Evolutionary conservation across 2,329 filamentous ascomycete species (phyloP).

Genomic region (Helicocarpus griseus): DNA sequence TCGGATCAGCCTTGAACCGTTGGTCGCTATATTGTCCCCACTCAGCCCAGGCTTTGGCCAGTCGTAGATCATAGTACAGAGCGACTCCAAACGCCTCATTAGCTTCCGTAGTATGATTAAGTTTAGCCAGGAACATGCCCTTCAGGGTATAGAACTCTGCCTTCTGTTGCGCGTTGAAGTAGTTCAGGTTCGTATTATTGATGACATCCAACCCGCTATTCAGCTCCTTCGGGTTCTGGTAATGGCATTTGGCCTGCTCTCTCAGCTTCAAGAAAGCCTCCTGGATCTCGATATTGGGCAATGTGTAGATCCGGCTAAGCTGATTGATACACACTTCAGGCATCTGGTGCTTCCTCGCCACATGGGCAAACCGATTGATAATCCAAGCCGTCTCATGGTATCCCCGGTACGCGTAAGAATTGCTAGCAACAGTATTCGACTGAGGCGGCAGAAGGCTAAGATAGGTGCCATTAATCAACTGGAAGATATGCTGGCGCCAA

Average conservation of each 20-base stretch:
- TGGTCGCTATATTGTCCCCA: constrained; percentile 98
- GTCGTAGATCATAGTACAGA: constrained; percentile 86
- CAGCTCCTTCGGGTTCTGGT: constrained; percentile 88
- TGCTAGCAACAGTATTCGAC: constrained; percentile 72
- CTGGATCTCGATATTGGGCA: constrained; percentile 99
- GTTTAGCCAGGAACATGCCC: constrained; percentile 96
- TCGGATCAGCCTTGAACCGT: constrained; percentile 84
- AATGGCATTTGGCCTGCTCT: constrained; percentile 98
- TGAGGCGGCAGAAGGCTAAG: constrained; percentile 72
- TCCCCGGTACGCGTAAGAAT: constrained; percentile 90
- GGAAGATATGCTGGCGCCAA: constrained; percentile 98
- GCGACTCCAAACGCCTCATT: constrained; percentile 92
- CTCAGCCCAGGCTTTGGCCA: constrained; percentile 97
- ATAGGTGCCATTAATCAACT: constrained; percentile 91
- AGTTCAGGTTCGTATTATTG: constrained; percentile 98
- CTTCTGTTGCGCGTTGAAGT: constrained; percentile 92
- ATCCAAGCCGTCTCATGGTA: constrained; percentile 99
- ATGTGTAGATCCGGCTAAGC: constrained; percentile 92
- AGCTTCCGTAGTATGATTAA: constrained; percentile 81
- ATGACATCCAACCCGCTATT: constrained; percentile 93
- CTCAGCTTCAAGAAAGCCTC: constrained; percentile 95
- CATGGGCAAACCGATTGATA: constrained; percentile 96
- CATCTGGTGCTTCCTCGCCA: constrained; percentile 91
- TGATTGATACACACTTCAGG: constrained; percentile 97
- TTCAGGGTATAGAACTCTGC: constrained; percentile 98